These are phyloP conservation scores for Tremellales sp. DNA, from an alignment of 1,284 basidiomycete genomes.

Conservation along the genomic window DNA sequence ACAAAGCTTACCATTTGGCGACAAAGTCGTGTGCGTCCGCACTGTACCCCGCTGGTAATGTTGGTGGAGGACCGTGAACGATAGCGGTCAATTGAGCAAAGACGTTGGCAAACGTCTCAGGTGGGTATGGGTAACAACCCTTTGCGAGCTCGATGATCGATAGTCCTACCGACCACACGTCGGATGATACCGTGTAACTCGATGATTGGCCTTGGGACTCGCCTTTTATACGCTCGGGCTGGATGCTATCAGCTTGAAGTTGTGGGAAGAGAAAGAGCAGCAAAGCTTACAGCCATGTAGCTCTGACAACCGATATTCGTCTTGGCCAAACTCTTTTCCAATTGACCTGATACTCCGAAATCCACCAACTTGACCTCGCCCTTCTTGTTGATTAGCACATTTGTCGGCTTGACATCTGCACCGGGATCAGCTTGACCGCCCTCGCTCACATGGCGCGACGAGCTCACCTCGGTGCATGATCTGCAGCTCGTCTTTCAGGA, in stretches of 20 bases:
- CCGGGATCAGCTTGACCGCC: not conserved
- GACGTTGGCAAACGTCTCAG: constrained; percentile 96
- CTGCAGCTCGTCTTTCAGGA: constrained; percentile 91
- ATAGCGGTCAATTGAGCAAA: constrained; percentile 95
- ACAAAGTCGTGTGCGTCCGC: constrained; percentile 52
- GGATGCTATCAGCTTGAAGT: constrained; percentile 5
- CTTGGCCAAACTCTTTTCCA: constrained; percentile 93
- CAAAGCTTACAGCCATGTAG: constrained; percentile 86
- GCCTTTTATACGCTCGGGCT: constrained; percentile 94
- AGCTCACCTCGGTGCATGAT: constrained; percentile 87
- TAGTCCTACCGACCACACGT: constrained; percentile 97
- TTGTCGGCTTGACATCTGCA: constrained; percentile 84
- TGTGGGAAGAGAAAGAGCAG: constrained; percentile 1
- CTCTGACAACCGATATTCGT: constrained; percentile 98
- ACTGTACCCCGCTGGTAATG: constrained; percentile 60
- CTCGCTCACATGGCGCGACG: not conserved
- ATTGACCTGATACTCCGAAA: constrained; percentile 95
- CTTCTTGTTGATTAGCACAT: constrained; percentile 83
- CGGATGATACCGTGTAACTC: constrained; percentile 94
- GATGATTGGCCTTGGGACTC: constrained; percentile 80
- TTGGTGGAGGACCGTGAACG: constrained; percentile 87
- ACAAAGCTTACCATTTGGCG: constrained; percentile 45
- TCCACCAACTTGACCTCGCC: constrained; percentile 95
- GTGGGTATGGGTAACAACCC: constrained; percentile 93
- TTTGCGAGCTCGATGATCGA: constrained; percentile 90